Evolutionary conservation across 129 eudicot genomes (phyloP), one percentile per base, ranked within the genome.

Genomic region (Apium graveolens): DNA sequence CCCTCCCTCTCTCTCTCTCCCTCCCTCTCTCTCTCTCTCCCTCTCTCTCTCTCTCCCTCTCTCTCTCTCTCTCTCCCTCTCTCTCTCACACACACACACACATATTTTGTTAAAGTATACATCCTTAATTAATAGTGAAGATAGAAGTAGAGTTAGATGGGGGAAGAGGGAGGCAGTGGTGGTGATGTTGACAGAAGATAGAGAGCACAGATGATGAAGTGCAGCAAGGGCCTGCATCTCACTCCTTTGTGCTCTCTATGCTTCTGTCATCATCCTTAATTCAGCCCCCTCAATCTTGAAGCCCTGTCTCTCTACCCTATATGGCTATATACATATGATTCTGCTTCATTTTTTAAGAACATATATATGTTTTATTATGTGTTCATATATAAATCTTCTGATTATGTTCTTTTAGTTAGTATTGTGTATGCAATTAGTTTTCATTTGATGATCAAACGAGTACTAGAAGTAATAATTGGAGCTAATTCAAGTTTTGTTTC

Each of bases 111-210:
- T 24, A 8, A 8, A 24, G 65, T 57, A n/a, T 24, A 57, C 13
- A n/a, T 35, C 1, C 37, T 24, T 55, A 1, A 21, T 60, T 60
- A 13, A 4, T 60, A 14, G 14, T 60, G 16, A n/a, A 60, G 0
- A n/a, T 60, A 60, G 5, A 1, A 57, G 0, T 57, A 2, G 34
- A 11, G 32, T 20, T 10, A 53, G 68, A 26, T 11, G 31, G 57
- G 32, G 16, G 73, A 35, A 35, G 73, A 29, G 74, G 74, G 45
- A 35, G 74, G 44, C 43, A 70, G 29, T 35, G 43, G 74, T 69
- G 73, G 26, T 68, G 74, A 18, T 70, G 74, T 70, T 70, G 74
- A 70, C 74, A 70, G 74, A 70, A 70, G 74, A 70, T 70, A 70
- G 74, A 70, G 74, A 70, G 74, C 74, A 70, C 44, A 70, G 74